Evolutionary conservation across 1,284 basidiomycete species (phyloP).

Genomic region (Vanrija sp.): DNA sequence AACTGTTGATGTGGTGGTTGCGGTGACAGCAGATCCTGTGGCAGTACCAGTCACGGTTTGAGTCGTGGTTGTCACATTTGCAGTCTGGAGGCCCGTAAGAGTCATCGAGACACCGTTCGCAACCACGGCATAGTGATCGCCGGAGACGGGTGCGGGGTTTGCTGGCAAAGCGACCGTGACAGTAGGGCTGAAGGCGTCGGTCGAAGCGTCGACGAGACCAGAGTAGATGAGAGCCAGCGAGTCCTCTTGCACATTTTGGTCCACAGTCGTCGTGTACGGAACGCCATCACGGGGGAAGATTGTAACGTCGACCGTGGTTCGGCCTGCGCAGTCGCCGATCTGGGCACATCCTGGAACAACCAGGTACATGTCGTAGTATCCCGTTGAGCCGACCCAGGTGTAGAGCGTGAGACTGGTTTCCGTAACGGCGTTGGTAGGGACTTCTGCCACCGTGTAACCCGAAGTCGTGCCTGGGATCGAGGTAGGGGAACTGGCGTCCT

Average conservation of each 20-base stretch:
- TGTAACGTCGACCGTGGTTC: constrained; percentile 78
- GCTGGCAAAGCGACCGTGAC: constrained; percentile 66
- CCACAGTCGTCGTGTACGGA: constrained; percentile 65
- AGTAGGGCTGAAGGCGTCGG: constrained; percentile 65
- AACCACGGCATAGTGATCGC: constrained; percentile 69
- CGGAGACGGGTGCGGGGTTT: constrained; percentile 60
- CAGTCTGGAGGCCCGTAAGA: constrained; percentile 52
- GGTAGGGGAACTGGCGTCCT: constrained; percentile 60
- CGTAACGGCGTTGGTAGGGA: constrained; percentile 55
- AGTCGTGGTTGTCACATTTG: background rate
- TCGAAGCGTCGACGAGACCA: constrained; percentile 72
- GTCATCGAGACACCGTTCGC: constrained; percentile 73
- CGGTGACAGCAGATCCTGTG: constrained; percentile 25
- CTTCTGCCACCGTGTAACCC: constrained; percentile 65
- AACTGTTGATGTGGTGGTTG: background rate
- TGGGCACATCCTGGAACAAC: constrained; percentile 80
- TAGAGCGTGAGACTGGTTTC: constrained; percentile 80
- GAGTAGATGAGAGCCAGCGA: constrained; percentile 65
- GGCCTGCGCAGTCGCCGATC: constrained; percentile 71
- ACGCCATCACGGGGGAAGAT: constrained; percentile 71
- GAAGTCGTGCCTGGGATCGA: constrained; percentile 74
- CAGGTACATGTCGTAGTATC: constrained; percentile 78
- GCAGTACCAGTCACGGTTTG: constrained; percentile 31
- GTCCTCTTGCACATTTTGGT: constrained; percentile 70
- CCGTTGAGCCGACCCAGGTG: constrained; percentile 83